phyloP scores from a whole-genome alignment of 371 early-diverging fungal species.

The Mucor plumbeus region DNA sequence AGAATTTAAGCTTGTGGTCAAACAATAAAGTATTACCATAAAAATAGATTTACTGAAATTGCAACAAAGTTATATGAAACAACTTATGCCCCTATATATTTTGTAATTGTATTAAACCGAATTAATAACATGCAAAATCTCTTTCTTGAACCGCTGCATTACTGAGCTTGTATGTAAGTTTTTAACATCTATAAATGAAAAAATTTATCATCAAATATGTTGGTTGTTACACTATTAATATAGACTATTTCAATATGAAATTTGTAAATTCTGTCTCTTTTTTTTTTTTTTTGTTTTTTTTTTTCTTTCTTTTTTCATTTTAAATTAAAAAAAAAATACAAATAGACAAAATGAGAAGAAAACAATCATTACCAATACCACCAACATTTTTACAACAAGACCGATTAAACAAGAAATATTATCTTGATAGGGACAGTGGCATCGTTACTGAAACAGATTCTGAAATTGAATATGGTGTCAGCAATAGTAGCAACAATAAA shows the following conservation, averaged over 20 bases:
- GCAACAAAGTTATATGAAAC: too few relatives aligned
- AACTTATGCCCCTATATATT: too few relatives aligned
- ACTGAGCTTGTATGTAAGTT: not conserved
- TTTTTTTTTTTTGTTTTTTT: not conserved
- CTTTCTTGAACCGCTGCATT: too few relatives aligned
- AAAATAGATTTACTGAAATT: not conserved
- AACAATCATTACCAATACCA: not conserved
- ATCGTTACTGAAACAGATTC: conserved; percentile 44
- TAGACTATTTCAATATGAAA: not conserved
- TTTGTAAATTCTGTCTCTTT: not conserved
- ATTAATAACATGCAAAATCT: too few relatives aligned
- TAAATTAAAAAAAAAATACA: too few relatives aligned
- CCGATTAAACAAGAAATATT: conserved; percentile 5
- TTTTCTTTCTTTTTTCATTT: not conserved
- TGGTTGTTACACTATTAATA: not conserved
- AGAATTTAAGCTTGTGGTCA: not conserved
- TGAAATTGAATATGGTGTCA: conserved; percentile 25
- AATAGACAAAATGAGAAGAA: not conserved
- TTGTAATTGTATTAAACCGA: too few relatives aligned
- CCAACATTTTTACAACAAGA: not conserved
- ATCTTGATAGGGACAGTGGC: conserved; percentile 44
- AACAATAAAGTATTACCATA: not conserved
- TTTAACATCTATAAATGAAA: not conserved
- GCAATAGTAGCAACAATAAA: not conserved
- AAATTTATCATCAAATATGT: conserved; percentile 8